Conservation (phyloP, 371 early-diverging fungal genomes). For the Lichtheimia corymbifera region DNA sequence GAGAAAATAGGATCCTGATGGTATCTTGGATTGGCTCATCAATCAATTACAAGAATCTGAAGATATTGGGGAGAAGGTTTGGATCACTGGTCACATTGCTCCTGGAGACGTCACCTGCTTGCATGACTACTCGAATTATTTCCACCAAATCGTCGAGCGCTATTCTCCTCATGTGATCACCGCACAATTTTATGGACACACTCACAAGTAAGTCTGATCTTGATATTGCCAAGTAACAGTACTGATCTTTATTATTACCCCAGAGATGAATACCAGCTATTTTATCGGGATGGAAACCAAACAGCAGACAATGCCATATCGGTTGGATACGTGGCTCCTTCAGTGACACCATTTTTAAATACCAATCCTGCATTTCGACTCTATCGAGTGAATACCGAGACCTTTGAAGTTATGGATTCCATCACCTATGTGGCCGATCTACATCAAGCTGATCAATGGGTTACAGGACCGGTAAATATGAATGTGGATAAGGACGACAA, state of each 20-base stretch:
- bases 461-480: conserved; percentile 34
- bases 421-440: conserved; percentile 57
- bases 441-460: conserved; percentile 42
- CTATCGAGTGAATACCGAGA: conserved; percentile 55
- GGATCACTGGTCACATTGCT: conserved; percentile 63
- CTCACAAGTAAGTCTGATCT: conserved; percentile 40
- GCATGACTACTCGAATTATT: conserved; percentile 60
- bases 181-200: conserved; percentile 65
- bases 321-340: conserved; percentile 55
- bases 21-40: conserved; percentile 54
- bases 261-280: conserved; percentile 56
- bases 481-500: not conserved
- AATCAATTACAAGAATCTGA: conserved; percentile 55
- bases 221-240: not conserved
- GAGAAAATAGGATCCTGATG: conserved; percentile 50
- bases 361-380: conserved; percentile 60
- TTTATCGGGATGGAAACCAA: conserved; percentile 42
- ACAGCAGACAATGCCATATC: conserved; percentile 45
- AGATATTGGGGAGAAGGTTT: conserved; percentile 52
- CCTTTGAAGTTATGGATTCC: conserved; percentile 61
- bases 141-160: conserved; percentile 59
- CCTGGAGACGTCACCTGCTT: conserved; percentile 57
- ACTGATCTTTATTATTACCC: not conserved
- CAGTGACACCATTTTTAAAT: conserved; percentile 51
- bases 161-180: conserved; percentile 63